Evolutionary conservation across 169 alveolate species (phyloP).

Genomic region (Eimeria sp.): DNA sequence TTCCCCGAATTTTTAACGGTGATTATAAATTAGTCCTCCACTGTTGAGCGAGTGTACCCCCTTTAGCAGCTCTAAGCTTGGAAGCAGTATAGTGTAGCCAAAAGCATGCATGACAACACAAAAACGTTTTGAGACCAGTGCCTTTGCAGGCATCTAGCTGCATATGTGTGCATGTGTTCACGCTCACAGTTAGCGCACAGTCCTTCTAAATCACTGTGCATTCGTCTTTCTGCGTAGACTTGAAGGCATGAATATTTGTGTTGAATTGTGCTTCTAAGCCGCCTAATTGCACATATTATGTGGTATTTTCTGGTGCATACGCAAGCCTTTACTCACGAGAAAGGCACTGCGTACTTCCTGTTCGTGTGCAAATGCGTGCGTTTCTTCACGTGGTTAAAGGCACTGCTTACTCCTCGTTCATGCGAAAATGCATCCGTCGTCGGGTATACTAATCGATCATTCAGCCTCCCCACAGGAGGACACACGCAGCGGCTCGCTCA

Average conservation of each 20-base stretch:
- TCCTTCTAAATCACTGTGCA: neutral
- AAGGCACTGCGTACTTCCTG: neutral
- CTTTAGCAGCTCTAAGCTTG: neutral
- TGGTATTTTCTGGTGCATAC: neutral
- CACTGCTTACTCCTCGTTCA: neutral
- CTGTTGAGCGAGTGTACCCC: neutral
- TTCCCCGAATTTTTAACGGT: slow-evolving; percentile 58
- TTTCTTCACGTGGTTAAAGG: neutral
- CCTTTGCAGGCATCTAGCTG: neutral
- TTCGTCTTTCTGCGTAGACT: neutral
- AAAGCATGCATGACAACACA: neutral
- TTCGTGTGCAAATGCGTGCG: neutral
- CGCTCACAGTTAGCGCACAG: neutral
- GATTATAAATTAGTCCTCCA: neutral
- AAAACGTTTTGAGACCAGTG: neutral
- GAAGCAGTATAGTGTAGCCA: neutral
- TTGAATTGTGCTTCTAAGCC: neutral
- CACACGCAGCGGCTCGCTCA: neutral
- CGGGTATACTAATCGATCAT: neutral
- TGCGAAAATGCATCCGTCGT: neutral
- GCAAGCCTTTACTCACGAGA: neutral
- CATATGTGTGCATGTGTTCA: neutral
- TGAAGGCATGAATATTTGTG: neutral
- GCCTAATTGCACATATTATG: neutral
- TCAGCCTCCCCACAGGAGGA: no score